Percentiles rank a stretch among this genome's conserved stretches.
Evolutionary conservation across 805 yeast genomes (phyloP).

Genomic region (Candida glaebosa): DNA sequence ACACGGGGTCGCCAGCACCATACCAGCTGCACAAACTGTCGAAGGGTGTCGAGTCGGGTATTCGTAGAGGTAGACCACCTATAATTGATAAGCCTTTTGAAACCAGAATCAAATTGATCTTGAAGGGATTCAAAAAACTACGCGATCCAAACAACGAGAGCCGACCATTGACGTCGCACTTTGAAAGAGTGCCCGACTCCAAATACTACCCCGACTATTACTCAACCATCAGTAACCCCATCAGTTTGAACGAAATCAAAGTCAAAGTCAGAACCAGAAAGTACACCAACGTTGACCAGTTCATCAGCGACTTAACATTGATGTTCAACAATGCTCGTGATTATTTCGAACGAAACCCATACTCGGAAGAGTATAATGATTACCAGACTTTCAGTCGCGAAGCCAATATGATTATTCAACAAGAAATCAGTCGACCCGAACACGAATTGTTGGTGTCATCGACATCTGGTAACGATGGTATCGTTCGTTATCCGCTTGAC

Average conservation of each 20-base stretch:
- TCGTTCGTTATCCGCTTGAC: constrained; percentile 75
- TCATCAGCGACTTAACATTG: constrained; percentile 70
- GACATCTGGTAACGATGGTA: constrained; percentile 43
- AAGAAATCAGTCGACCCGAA: constrained; percentile 80
- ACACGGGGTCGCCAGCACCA: constrained; percentile 1
- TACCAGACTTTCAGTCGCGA: constrained; percentile 61
- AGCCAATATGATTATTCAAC: constrained; percentile 54
- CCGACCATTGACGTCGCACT: constrained; percentile 53
- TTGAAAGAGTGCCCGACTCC: constrained; percentile 80
- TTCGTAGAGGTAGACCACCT: constrained; percentile 86
- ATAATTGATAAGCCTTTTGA: constrained; percentile 89
- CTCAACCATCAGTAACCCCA: constrained; percentile 52
- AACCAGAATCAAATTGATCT: constrained; percentile 81
- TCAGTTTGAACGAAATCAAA: constrained; percentile 69
- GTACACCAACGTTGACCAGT: constrained; percentile 71
- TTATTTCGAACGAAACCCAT: constrained; percentile 51
- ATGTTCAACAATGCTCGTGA: constrained; percentile 73
- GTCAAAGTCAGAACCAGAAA: constrained; percentile 82
- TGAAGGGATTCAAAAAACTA: constrained; percentile 77
- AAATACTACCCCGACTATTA: constrained; percentile 54
- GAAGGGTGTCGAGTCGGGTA: constrained; percentile 38
- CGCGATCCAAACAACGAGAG: constrained; percentile 47
- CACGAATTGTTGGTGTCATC: constrained; percentile 54
- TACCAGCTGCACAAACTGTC: constrained; percentile 2
- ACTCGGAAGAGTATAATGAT: constrained; percentile 56